Conservation (phyloP, 108 stramenopile genomes). For the Cyclotella sp. region DNA sequence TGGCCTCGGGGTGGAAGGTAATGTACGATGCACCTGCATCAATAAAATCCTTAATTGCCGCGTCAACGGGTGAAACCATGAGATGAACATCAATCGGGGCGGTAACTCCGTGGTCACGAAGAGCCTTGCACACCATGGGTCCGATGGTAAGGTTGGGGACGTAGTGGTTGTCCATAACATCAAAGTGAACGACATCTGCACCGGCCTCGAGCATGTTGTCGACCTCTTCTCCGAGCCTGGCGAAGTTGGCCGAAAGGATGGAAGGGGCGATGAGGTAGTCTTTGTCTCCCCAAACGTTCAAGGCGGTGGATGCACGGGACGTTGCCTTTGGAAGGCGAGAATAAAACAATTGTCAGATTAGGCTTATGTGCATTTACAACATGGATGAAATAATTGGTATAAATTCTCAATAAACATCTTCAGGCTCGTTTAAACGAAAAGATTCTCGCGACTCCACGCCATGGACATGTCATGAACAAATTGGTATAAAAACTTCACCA, state of each 20-base stretch:
- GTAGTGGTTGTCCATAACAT: constrained; percentile 99
- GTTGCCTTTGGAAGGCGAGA: constrained; percentile 5
- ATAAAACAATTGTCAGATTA: constrained; percentile 10
- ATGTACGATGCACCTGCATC: constrained; percentile 98
- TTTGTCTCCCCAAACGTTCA: constrained; percentile 92
- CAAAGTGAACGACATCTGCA: constrained; percentile 99
- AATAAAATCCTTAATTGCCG: constrained; percentile 92
- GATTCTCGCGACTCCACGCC: no score
- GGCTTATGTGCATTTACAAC: no score
- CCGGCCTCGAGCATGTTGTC: constrained; percentile 97
- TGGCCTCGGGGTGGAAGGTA: constrained; percentile 99
- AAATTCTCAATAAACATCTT: not conserved
- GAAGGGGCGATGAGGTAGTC: constrained; percentile 98
- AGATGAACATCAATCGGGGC: constrained; percentile 99
- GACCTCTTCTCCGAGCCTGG: constrained; percentile 96
- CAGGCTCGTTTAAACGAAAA: no score
- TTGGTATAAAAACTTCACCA: no score
- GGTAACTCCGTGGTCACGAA: constrained; percentile 97
- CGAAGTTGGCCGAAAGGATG: constrained; percentile 99
- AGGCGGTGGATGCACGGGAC: constrained; percentile 48
- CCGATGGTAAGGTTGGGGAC: constrained; percentile 99
- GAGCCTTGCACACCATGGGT: constrained; percentile 99
- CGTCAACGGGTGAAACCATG: constrained; percentile 97
- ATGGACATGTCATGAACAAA: no score
- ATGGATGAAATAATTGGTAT: not conserved